These are phyloP conservation scores for Hawksworthiomyces lignivorus DNA, from an alignment of 2,329 filamentous ascomycete species.

Conservation along the genomic window DNA sequence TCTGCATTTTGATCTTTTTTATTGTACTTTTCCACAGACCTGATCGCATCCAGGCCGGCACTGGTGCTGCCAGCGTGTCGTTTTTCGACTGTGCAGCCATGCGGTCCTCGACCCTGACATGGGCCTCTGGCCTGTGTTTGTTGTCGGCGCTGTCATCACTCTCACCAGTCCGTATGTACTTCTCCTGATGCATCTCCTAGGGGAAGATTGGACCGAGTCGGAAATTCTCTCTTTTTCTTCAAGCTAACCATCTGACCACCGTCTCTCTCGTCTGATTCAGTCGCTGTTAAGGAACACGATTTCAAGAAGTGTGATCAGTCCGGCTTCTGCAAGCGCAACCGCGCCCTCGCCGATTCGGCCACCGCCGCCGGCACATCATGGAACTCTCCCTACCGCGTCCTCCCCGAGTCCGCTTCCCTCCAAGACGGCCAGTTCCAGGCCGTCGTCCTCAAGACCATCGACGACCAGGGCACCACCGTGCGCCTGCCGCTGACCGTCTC, in stretches of 20 bases:
- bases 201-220: too few species aligned
- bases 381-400: constrained; percentile 73
- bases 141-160: constrained; percentile 45
- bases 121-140: constrained; percentile 57
- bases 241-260: too few species aligned
- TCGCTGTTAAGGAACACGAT: constrained; percentile 85
- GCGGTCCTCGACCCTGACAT: constrained; percentile 42
- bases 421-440: constrained; percentile 74
- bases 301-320: constrained; percentile 97
- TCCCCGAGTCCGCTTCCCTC: constrained; percentile 64
- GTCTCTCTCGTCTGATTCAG: too few species aligned
- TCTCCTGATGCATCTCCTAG: too few species aligned
- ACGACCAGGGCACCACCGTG: constrained; percentile 57
- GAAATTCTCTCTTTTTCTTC: too few species aligned
- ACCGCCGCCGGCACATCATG: constrained; percentile 57
- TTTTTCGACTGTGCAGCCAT: constrained; percentile 35
- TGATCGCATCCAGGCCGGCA: neutral
- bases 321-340: constrained; percentile 94
- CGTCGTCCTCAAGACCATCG: constrained; percentile 71
- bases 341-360: constrained; percentile 76
- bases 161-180: constrained; percentile 47
- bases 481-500: constrained; percentile 76
- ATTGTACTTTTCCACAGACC: neutral
- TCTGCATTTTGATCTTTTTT: neutral
- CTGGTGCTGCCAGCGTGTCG: constrained; percentile 9